Conservation (phyloP, 257 asterid species). For the Galeopsis tetrahit region DNA sequence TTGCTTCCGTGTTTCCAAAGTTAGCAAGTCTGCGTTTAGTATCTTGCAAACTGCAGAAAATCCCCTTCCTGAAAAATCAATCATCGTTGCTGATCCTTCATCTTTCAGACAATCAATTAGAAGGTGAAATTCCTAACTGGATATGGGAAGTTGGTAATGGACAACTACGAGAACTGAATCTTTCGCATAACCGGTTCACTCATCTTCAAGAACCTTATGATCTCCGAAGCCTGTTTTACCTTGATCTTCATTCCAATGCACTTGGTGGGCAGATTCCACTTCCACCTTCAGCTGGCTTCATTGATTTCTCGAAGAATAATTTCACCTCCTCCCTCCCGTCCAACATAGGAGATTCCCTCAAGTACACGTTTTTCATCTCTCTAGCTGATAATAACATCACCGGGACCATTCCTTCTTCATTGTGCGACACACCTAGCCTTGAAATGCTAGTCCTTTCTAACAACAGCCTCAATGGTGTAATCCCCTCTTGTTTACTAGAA, state of each 20-base stretch:
- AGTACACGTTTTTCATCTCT: conserved; percentile 40
- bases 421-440: conserved; percentile 51
- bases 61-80: conserved; percentile 49
- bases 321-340: conserved; percentile 46
- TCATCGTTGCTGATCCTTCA: conserved; percentile 49
- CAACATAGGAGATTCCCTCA: conserved; percentile 33
- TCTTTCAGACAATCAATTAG: conserved; percentile 52
- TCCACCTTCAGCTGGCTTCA: conserved; percentile 25
- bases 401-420: conserved; percentile 54
- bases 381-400: conserved; percentile 49
- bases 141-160: conserved; percentile 51
- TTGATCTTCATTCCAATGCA: conserved; percentile 56
- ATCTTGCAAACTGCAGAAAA: conserved; percentile 54
- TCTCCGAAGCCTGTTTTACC: conserved; percentile 34
- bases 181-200: conserved; percentile 53
- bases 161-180: conserved; percentile 42
- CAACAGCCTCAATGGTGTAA: conserved; percentile 46
- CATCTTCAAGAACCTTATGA: conserved; percentile 53
- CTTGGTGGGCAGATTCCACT: conserved; percentile 48
- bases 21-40: conserved; percentile 41
- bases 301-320: conserved; percentile 59
- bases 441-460: conserved; percentile 57
- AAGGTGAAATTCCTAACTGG: conserved; percentile 64
- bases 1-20: conserved; percentile 39
- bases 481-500: conserved; percentile 53